These are phyloP conservation scores for Bauhinia variegata DNA, from an alignment of 306 rosid species.

Conservation along the genomic window DNA sequence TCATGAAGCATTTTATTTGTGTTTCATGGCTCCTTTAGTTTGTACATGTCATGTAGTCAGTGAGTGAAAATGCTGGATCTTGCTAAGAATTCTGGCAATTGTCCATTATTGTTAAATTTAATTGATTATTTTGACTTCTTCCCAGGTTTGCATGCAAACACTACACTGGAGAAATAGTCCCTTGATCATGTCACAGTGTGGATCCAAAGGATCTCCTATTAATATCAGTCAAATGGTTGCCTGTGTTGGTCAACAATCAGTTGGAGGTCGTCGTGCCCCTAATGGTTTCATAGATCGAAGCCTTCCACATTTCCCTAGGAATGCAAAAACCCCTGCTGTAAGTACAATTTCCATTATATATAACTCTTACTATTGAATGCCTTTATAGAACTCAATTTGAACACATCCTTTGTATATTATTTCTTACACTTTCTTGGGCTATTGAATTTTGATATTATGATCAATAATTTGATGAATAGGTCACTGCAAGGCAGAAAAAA, in stretches of 20 bases:
- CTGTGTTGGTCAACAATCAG: constrained; percentile 94
- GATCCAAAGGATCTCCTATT: constrained; percentile 93
- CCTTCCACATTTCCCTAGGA: constrained; percentile 91
- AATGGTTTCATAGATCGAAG: constrained; percentile 93
- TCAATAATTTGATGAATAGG: constrained; percentile 26
- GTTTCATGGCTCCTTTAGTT: background rate
- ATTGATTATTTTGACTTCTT: constrained; percentile 20
- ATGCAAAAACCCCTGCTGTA: constrained; percentile 79
- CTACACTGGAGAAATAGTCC: constrained; percentile 98
- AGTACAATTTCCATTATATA: constrained; percentile 40
- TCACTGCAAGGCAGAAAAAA: background rate
- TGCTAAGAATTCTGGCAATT: background rate
- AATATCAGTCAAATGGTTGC: constrained; percentile 97
- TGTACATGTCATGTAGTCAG: background rate
- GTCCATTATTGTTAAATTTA: constrained; percentile 6
- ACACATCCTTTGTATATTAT: constrained; percentile 8
- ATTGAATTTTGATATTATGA: constrained; percentile 17
- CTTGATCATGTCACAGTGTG: constrained; percentile 96
- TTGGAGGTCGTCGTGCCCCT: constrained; percentile 93
- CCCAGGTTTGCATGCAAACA: constrained; percentile 79
- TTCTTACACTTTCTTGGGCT: background rate
- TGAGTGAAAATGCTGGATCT: constrained; percentile 14
- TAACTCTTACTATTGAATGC: background rate
- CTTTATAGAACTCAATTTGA: constrained; percentile 7
- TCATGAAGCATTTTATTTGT: constrained; percentile 23